Evolutionary conservation across 306 rosid species (phyloP), one percentile per base, ranked within the genome.

Genomic region (Nissolia schottii): DNA sequence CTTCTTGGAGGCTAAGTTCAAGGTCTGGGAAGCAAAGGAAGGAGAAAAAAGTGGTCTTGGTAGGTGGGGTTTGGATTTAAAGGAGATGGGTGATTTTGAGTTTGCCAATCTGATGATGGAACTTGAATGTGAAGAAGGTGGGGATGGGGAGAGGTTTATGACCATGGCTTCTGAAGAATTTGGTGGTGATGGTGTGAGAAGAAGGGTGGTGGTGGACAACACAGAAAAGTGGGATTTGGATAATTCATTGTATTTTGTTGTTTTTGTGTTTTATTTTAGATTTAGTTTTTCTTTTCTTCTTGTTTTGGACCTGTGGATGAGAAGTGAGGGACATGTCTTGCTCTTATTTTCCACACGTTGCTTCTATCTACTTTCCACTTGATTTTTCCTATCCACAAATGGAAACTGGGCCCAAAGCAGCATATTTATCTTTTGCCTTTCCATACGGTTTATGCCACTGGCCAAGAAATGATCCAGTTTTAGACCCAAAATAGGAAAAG

Each of bases 281-380:
- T n/a, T n/a, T n/a, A n/a, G n/a, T n/a, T 46, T 20, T 1, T 8
- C 1, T 1, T 35, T 28, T 51, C 5, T 37, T 70, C 8, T 46
- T 38, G 14, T 77, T 76, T 78, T 37, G 83, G 77, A 71, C 77
- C 65, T 88, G 96, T 93, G 98, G 97, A 81, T 79, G 96, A 83
- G 85, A 86, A 88, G 79, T 27, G 78, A 75, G 72, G 7, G 62
- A 78, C 37, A 35, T 57, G 84, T 83, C 79, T 74, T 74, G 65
- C 77, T 67, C 82, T 70, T 32, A 3, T 55, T 78, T 77, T 81
- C 84, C 81, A 78, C 85, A 54, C 65, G 59, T 65, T 75, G 48
- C 8, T 51, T 37, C 11, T 54, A 11, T 35, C 11, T 62, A 43
- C 10, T 66, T 53, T 28, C 5, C 1, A 14, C 10, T 25, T 16